Evolutionary conservation across 129 eudicot genomes (phyloP), one percentile per base, ranked within the genome.

Genomic region (Escallonia herrerae): DNA sequence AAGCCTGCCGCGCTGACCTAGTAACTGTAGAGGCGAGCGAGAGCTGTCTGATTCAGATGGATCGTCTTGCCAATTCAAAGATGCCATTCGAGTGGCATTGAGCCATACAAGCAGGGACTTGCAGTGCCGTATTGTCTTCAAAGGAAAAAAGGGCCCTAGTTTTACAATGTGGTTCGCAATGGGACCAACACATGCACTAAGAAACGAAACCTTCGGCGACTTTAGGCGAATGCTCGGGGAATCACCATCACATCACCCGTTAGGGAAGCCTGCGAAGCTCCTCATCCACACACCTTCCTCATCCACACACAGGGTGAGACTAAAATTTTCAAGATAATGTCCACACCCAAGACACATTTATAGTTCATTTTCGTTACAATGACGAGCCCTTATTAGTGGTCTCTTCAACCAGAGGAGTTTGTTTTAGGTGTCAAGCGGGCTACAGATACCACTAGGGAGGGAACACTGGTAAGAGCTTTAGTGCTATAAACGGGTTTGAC

Each of bases 1-100:
- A 11, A 56, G 56, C 70, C 61, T 69, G 71, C 54, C 75, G 56
- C 41, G 66, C 51, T 55, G 64, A 55, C 70, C 69, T 63, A 62
- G 40, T 53, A 52, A 54, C 62, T 46, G 47, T 11, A n/a, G 2
- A 3, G 12, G 10, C 11, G 50, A 41, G 38, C 37, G 13, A 5
- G 8, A 54, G 10, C 54, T 13, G 15, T 41, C 40, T 54, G 2
- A 51, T 48, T 60, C 56, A 37, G 46, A 9, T 15, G 56, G 51
- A 50, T 15, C 62, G 58, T 50, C 33, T 38, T 44, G 62, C 59
- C 64, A 78, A 22, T 78, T 78, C 79, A 78, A 75, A 82, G 79
- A 82, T 80, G 76, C 80, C 76, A 75, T 75, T 75, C 77, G 77
- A 75, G 84, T 71, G 80, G 74, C 77, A 70, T 66, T 63, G 40